Evolutionary conservation across 345 rosid species (phyloP).

Genomic region (Hibiscus mutabilis): DNA sequence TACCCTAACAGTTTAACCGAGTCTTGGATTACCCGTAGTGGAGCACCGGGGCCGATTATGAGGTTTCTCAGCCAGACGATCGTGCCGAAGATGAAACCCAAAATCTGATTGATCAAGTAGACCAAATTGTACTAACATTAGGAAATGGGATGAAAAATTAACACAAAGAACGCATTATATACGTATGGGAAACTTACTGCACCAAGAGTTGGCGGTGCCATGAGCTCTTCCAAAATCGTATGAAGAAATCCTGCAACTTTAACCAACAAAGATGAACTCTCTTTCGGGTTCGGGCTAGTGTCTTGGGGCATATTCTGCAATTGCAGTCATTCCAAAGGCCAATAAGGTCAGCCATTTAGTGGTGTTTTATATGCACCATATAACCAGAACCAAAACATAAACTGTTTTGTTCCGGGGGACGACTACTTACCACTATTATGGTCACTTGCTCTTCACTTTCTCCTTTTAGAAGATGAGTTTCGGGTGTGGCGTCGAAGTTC

Average conservation of each 20-base stretch:
- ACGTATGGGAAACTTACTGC: conserved; percentile 52
- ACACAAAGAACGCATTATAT: neutral
- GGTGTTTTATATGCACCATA: neutral
- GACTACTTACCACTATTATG: neutral
- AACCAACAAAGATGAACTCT: conserved; percentile 31
- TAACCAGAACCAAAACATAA: neutral
- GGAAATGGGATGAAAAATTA: neutral
- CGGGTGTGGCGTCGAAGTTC: conserved; percentile 27
- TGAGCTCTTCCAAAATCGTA: conserved; percentile 60
- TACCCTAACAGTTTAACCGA: conserved; percentile 87
- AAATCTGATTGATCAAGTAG: conserved; percentile 34
- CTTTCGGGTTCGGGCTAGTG: conserved; percentile 18
- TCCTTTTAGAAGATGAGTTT: conserved; percentile 48
- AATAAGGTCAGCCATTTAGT: neutral
- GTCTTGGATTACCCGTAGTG: conserved; percentile 63
- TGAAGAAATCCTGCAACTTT: conserved; percentile 37
- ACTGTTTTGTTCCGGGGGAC: conserved; percentile 26
- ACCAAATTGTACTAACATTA: neutral
- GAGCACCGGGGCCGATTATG: conserved; percentile 68
- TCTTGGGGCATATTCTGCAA: conserved; percentile 26
- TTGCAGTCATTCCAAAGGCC: neutral
- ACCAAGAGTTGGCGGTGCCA: conserved; percentile 78
- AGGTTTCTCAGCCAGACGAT: conserved; percentile 60
- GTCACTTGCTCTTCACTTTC: conserved; percentile 21
- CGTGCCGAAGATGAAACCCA: conserved; percentile 84